phyloP scores from a whole-genome alignment of 805 yeast genomes.

The Saccharomycopsis capsularis region DNA sequence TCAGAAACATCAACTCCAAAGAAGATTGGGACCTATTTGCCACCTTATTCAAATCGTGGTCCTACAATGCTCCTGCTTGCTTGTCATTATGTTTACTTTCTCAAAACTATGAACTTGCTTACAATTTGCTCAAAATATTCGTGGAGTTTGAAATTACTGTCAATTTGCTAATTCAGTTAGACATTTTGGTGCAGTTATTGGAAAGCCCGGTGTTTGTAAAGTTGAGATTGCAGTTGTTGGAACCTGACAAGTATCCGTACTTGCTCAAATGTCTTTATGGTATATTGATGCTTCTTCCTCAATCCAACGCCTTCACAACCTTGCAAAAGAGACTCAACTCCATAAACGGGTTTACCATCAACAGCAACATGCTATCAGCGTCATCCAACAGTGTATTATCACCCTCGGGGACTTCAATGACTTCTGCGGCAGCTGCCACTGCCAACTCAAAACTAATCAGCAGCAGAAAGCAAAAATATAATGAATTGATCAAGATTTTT shows the following conservation, averaged over 20 bases:
- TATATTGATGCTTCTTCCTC: conserved; percentile 87
- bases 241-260: conserved; percentile 75
- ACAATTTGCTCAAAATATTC: conserved; percentile 68
- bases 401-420: conserved; percentile 1
- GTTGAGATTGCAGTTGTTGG: conserved; percentile 78
- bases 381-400: conserved; percentile 1
- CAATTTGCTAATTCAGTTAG: conserved; percentile 76
- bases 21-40: conserved; percentile 68
- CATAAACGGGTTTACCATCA: conserved; percentile 27
- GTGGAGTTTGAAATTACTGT: conserved; percentile 79
- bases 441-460: conserved; percentile 3
- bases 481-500: conserved; percentile 42
- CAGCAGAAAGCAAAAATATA: conserved; percentile 12
- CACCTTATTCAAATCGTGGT: conserved; percentile 81
- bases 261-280: conserved; percentile 87
- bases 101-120: conserved; percentile 83
- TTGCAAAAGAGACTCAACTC: conserved; percentile 69
- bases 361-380: background rate
- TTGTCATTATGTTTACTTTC: conserved; percentile 79
- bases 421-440: conserved; percentile 3
- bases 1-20: conserved; percentile 52
- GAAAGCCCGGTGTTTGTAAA: conserved; percentile 92
- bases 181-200: conserved; percentile 77
- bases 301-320: conserved; percentile 81
- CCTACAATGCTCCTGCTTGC: conserved; percentile 83